Evolutionary conservation across 176 grass and related monocot genomes (phyloP).

Genomic region (maize (Zea mays)): DNA sequence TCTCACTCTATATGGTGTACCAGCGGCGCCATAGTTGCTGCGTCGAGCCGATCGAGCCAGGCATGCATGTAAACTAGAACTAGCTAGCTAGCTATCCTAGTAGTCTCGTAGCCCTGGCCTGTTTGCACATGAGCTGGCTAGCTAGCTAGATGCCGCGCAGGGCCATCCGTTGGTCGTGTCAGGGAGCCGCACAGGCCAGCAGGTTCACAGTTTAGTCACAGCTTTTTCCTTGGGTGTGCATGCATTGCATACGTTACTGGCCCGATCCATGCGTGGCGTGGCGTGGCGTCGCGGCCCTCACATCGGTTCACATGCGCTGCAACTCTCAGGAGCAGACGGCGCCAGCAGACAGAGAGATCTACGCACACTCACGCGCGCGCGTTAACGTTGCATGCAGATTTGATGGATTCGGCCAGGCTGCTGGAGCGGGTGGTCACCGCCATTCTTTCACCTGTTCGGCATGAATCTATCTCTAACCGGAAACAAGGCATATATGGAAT

Average conservation of each 20-base stretch:
- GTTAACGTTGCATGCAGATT: conserved; percentile 14
- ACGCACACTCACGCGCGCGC: background rate
- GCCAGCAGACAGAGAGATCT: background rate
- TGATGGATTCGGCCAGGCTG: background rate
- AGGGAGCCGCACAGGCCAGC: conserved; percentile 2
- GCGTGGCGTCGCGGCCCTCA: too few relatives aligned
- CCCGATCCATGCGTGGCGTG: background rate
- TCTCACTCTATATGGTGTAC: too few relatives aligned
- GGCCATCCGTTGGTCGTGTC: conserved; percentile 36
- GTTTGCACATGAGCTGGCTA: conserved; percentile 31
- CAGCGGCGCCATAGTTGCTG: background rate
- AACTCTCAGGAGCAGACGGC: conserved; percentile 14
- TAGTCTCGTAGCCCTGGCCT: background rate
- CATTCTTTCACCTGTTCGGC: conserved; percentile 37
- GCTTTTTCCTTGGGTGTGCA: conserved; percentile 27
- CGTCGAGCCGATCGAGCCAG: background rate
- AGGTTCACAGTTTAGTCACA: conserved; percentile 27
- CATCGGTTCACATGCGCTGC: conserved; percentile 42
- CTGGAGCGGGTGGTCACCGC: conserved; percentile 11
- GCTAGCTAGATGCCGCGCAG: conserved; percentile 28
- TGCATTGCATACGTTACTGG: background rate
- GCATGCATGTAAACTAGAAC: background rate
- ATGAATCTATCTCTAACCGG: conserved; percentile 8
- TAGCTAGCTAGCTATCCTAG: too few relatives aligned
- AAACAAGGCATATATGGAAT: conserved; percentile 33